Conservation (phyloP, 371 early-diverging fungal species). For the Fennellomyces sp. region DNA sequence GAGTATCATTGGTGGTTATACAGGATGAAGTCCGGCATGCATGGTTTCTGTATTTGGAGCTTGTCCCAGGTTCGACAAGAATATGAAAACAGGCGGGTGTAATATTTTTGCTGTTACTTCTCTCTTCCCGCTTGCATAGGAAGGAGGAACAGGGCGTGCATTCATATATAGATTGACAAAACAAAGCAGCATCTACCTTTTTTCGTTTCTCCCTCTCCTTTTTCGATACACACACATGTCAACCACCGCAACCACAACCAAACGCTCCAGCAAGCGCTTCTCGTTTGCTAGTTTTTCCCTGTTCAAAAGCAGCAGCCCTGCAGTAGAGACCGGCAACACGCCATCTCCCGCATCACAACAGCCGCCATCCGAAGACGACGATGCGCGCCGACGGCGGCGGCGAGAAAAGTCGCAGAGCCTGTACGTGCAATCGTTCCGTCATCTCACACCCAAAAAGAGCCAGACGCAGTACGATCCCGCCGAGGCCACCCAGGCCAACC, state of each 20-base stretch:
- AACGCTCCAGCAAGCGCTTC: conserved; percentile 28
- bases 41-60: background rate
- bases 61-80: conserved; percentile 2
- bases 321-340: background rate
- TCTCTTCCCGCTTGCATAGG: background rate
- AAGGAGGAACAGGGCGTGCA: background rate
- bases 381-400: conserved; percentile 18
- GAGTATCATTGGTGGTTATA: background rate
- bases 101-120: background rate
- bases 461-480: conserved; percentile 21
- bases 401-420: conserved; percentile 40
- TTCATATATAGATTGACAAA: background rate
- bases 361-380: background rate
- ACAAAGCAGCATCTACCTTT: background rate
- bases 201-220: background rate
- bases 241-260: background rate
- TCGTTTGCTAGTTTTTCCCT: conserved; percentile 35
- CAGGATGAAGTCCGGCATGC: background rate
- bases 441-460: conserved; percentile 8
- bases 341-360: background rate
- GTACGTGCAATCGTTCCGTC: conserved; percentile 37
- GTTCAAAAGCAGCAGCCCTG: conserved; percentile 12
- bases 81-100: background rate
- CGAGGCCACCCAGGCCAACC: conserved; percentile 32
- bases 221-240: background rate